Evolutionary conservation across 164 flowering plant species (phyloP).

Genomic region (Umbellularia californica): DNA sequence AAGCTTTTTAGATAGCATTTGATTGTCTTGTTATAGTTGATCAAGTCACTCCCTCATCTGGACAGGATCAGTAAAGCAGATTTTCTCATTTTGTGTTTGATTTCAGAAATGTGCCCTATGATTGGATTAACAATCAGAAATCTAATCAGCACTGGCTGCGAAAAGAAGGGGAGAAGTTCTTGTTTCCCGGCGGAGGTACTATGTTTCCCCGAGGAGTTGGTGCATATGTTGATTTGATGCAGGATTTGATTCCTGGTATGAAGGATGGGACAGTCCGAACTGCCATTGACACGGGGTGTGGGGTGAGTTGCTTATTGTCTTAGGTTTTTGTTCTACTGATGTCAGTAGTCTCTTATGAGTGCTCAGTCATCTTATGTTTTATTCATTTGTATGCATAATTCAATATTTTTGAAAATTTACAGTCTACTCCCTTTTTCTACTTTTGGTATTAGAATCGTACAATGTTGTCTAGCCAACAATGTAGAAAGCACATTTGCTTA

Average conservation of each 20-base stretch:
- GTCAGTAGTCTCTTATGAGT: too few species aligned
- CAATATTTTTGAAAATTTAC: too few species aligned
- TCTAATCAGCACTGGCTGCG: conserved; percentile 93
- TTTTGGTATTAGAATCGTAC: too few species aligned
- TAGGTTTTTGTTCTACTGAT: too few species aligned
- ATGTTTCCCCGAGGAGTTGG: conserved; percentile 96
- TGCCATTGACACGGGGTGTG: conserved; percentile 98
- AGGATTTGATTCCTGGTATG: conserved; percentile 89
- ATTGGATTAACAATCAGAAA: conserved; percentile 98
- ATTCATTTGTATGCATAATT: too few species aligned
- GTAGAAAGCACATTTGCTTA: too few species aligned
- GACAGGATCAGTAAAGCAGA: too few species aligned
- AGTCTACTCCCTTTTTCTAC: too few species aligned
- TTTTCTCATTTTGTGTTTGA: background rate
- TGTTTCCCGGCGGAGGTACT: conserved; percentile 97
- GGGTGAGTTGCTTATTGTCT: conserved; percentile 52
- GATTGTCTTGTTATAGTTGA: background rate
- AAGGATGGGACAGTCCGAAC: conserved; percentile 84
- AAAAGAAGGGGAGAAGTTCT: conserved; percentile 90
- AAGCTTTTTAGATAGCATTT: background rate
- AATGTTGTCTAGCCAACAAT: too few species aligned
- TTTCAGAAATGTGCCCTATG: conserved; percentile 93
- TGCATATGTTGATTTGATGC: conserved; percentile 87
- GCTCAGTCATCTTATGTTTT: background rate
- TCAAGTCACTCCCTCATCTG: background rate